A percentile compares a stretch with the other conserved stretches of the same genome.
Conservation (phyloP, 2,329 filamentous ascomycete species). For the Calonectria honghensis region DNA sequence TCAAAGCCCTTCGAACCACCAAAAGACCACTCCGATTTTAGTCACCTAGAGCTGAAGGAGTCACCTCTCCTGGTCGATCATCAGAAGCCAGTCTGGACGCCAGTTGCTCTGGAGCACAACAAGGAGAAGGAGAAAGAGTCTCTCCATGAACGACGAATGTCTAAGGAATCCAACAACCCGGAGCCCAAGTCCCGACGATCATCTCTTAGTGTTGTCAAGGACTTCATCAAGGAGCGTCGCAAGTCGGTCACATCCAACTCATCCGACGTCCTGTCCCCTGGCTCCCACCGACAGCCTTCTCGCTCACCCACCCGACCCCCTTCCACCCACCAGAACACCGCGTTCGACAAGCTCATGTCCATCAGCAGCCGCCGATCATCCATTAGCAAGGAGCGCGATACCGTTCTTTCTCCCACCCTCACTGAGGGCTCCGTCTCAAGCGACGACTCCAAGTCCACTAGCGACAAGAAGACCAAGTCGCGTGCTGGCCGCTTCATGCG, state of each 20-base stretch:
- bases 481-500: slow-evolving; percentile 76
- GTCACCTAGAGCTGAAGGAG: slow-evolving; percentile 72
- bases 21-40: slow-evolving; percentile 66
- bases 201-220: slow-evolving; percentile 76
- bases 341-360: slow-evolving; percentile 76
- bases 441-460: slow-evolving; percentile 66
- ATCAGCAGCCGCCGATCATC: slow-evolving; percentile 78
- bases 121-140: slow-evolving; percentile 64
- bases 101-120: slow-evolving; percentile 54
- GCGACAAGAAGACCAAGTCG: slow-evolving; percentile 68
- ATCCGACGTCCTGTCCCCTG: slow-evolving; percentile 60
- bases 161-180: slow-evolving; percentile 60
- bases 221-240: slow-evolving; percentile 77
- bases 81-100: slow-evolving; percentile 60
- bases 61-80: slow-evolving; percentile 77
- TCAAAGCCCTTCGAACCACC: slow-evolving; percentile 64
- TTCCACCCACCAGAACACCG: slow-evolving; percentile 67
- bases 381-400: slow-evolving; percentile 65
- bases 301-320: slow-evolving; percentile 69
- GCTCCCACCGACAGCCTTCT: slow-evolving; percentile 54
- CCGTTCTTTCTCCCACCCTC: slow-evolving; percentile 63
- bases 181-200: slow-evolving; percentile 68
- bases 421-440: slow-evolving; percentile 68
- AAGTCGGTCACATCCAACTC: slow-evolving; percentile 70
- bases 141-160: slow-evolving; percentile 69